A percentile compares a stretch with the other conserved stretches of the same genome.
phyloP scores from a whole-genome alignment of 2,329 filamentous ascomycete genomes.

The Colletotrichum trifolii region DNA sequence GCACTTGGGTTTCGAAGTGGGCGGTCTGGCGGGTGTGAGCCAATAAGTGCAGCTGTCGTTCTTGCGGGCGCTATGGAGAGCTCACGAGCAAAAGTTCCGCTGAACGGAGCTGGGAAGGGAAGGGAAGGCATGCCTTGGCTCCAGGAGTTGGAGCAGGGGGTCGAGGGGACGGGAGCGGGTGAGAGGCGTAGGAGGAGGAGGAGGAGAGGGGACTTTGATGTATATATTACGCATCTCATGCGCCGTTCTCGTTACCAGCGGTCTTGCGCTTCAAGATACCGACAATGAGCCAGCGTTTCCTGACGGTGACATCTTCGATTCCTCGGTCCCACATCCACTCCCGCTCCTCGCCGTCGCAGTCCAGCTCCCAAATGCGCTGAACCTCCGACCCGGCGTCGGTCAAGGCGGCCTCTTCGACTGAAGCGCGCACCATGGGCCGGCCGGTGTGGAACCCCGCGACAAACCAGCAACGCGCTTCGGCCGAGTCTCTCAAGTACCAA shows the following conservation, averaged over 20 bases:
- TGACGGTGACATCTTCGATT: slow-evolving; percentile 67
- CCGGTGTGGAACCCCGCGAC: slow-evolving; percentile 80
- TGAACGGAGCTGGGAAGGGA: neutral
- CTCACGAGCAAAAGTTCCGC: slow-evolving; percentile 15
- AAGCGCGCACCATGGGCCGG: slow-evolving; percentile 70
- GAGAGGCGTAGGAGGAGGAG: neutral
- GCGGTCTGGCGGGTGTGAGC: no score
- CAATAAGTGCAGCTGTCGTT: neutral
- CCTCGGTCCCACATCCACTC: slow-evolving; percentile 71
- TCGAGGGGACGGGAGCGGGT: neutral
- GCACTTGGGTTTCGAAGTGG: neutral
- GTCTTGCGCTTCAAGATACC: slow-evolving; percentile 58
- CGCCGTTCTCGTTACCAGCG: neutral
- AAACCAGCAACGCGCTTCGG: slow-evolving; percentile 67
- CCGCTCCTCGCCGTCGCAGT: slow-evolving; percentile 72
- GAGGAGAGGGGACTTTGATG: neutral
- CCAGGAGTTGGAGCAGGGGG: neutral
- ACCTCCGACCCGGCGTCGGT: slow-evolving; percentile 64
- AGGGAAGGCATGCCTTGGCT: neutral
- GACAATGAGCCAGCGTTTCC: slow-evolving; percentile 79
- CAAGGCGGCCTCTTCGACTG: slow-evolving; percentile 66
- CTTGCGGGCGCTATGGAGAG: slow-evolving; percentile 17
- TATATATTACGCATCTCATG: slow-evolving; percentile 11
- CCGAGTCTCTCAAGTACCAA: slow-evolving; percentile 65
- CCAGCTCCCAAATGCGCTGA: slow-evolving; percentile 75